Evolutionary conservation across 441 rosid genomes (phyloP), one percentile per base, ranked within the genome.

Genomic region (Bruguiera hainesii): DNA sequence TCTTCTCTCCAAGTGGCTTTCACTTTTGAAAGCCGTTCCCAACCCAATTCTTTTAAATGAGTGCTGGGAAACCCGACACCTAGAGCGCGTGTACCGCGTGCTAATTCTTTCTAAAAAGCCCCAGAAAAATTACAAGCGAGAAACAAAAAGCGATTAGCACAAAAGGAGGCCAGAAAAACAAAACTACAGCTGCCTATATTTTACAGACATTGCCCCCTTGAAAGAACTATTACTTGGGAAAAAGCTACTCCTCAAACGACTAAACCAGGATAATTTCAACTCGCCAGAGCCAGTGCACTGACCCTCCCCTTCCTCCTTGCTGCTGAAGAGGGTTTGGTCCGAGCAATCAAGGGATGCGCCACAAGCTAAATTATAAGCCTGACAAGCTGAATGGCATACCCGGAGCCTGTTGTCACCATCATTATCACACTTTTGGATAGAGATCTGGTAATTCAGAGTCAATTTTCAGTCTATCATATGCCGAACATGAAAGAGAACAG

Each of bases 271-370:
- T 20, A 69, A 70, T 71, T 77, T 80, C 69, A 83, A 70, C 72
- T 87, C 93, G 2, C 84, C 89, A 1, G 88, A 82, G 42, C 99
- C 99, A 0, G 99, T 95, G 85, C 99, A 95, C 56, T 89, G 93
- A 23, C 87, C 89, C 35, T 85, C 90, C 0, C 87, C 84, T 68
- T 87, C 97, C 55, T 87, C 92, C 49, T 76, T 83, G 0, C 87
- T 81, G 70, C 99, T 92, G 79, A 95, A 95, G 18, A 92, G 97
- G 64, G 99, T 95, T 81, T 90, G 93, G 77, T 95, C 99, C 3
- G 90, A 76, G 80, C 99, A 95, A 84, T 95, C 99, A 2, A 95
- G 86, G 3, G 99, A 85, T 33, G 99, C 99, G 42, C 99, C 98
- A 65, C 99, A 95, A 0, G 99, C 98, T 71, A 76, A 79, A 64